phyloP scores from a whole-genome alignment of 139 green algal species.

The Picochlorum sp. region DNA sequence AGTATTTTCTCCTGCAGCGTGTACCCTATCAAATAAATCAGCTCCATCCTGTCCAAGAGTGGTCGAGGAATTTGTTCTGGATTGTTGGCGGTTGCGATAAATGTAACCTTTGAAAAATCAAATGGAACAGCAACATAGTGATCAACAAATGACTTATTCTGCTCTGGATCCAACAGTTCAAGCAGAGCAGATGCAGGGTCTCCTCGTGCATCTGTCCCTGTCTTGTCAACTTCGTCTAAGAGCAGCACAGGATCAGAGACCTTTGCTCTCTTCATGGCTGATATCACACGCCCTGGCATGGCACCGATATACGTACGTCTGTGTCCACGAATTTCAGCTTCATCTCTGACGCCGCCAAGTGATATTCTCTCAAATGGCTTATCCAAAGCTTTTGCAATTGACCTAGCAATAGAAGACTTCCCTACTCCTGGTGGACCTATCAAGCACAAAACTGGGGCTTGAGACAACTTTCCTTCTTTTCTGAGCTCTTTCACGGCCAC shows the following conservation, averaged over 20 bases:
- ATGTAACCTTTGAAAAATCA: conserved; percentile 71
- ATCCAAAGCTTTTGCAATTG: conserved; percentile 67
- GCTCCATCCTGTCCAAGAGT: conserved; percentile 42
- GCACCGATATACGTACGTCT: conserved; percentile 94
- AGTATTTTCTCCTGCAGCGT: conserved; percentile 81
- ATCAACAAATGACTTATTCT: conserved; percentile 93
- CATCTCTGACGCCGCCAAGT: conserved; percentile 85
- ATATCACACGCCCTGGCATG: conserved; percentile 70
- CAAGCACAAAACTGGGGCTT: conserved; percentile 94
- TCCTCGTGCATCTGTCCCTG: conserved; percentile 50
- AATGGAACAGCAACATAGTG: conserved; percentile 90
- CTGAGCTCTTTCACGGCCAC: conserved; percentile 81
- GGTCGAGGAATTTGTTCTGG: conserved; percentile 17
- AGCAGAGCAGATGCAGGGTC: conserved; percentile 90
- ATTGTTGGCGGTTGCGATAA: conserved; percentile 29
- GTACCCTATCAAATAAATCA: conserved; percentile 87
- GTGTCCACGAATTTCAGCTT: conserved; percentile 88
- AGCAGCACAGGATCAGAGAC: conserved; percentile 85
- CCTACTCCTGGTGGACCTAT: conserved; percentile 86
- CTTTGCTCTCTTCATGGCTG: conserved; percentile 24
- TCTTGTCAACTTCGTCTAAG: conserved; percentile 97
- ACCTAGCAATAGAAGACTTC: conserved; percentile 85
- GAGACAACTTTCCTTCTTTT: conserved; percentile 30
- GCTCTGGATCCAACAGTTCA: conserved; percentile 97
- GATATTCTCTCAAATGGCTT: conserved; percentile 84